Percentiles rank a stretch among this genome's conserved stretches.
These are phyloP conservation scores for Klebsormidium nitens DNA, from an alignment of 139 green algal species.

Conservation along the genomic window DNA sequence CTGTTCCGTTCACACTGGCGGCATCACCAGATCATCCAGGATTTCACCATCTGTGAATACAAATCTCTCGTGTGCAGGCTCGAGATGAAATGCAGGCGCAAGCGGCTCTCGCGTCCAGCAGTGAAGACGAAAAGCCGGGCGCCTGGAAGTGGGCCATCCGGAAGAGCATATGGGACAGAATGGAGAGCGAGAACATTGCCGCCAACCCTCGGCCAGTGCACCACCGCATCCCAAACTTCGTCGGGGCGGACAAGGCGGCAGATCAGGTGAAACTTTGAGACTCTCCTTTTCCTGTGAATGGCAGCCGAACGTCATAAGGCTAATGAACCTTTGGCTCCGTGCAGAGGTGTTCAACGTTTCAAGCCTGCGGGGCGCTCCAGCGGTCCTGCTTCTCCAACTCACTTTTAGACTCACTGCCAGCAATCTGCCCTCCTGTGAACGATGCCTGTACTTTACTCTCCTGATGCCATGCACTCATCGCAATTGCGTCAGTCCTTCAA, in stretches of 20 bases:
- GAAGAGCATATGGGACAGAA: slow-evolving; percentile 67
- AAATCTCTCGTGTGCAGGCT: too few relatives aligned
- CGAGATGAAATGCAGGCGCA: too few relatives aligned
- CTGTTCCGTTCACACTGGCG: too few relatives aligned
- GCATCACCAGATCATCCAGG: too few relatives aligned
- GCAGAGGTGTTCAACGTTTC: neutral
- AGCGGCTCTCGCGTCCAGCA: too few relatives aligned
- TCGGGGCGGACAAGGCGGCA: slow-evolving; percentile 59
- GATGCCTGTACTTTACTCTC: too few relatives aligned
- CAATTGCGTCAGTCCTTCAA: too few relatives aligned
- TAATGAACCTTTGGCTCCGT: neutral
- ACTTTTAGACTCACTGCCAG: neutral
- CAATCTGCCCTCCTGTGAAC: neutral
- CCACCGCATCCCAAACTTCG: slow-evolving; percentile 78
- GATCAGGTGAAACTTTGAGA: slow-evolving; percentile 8
- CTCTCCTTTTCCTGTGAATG: neutral
- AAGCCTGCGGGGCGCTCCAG: neutral
- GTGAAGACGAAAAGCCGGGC: neutral
- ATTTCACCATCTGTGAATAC: too few relatives aligned
- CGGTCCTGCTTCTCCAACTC: too few relatives aligned
- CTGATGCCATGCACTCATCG: too few relatives aligned
- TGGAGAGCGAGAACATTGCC: slow-evolving; percentile 64
- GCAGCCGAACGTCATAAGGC: neutral
- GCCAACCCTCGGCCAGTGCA: slow-evolving; percentile 62
- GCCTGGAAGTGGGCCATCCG: slow-evolving; percentile 70